phyloP scores from a whole-genome alignment of 1,284 basidiomycete species.

The Naganishia sp. region DNA sequence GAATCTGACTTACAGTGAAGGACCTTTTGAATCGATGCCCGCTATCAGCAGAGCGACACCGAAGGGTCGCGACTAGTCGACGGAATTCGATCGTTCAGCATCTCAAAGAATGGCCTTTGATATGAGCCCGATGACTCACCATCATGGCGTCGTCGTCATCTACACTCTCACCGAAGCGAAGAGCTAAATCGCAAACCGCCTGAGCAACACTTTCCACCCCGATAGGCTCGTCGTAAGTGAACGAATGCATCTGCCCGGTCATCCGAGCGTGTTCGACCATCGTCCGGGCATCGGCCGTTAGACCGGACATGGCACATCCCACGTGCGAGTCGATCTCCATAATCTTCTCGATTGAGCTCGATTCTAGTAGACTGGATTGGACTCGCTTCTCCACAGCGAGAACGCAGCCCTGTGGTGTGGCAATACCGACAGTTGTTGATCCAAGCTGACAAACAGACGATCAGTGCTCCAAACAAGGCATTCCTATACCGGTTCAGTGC shows the following conservation, averaged over 20 bases:
- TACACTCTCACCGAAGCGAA: conserved; percentile 98
- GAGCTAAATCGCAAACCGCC: conserved; percentile 94
- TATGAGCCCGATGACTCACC: conserved; percentile 53
- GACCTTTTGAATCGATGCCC: conserved; percentile 92
- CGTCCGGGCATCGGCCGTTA: conserved; percentile 96
- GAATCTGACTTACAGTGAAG: conserved; percentile 71
- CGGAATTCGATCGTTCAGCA: background rate
- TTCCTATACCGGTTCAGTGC: conserved; percentile 31
- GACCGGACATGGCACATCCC: conserved; percentile 96
- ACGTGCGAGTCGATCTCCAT: conserved; percentile 99
- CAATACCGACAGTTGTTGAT: conserved; percentile 93
- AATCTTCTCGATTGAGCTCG: conserved; percentile 97
- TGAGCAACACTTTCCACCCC: conserved; percentile 97
- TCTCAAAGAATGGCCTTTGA: background rate
- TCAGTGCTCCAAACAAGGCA: conserved; percentile 28
- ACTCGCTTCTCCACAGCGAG: conserved; percentile 98
- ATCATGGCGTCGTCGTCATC: conserved; percentile 99
- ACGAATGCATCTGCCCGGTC: conserved; percentile 91
- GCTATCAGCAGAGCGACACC: conserved; percentile 97
- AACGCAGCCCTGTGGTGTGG: conserved; percentile 82
- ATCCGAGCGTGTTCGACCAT: conserved; percentile 99
- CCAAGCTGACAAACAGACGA: conserved; percentile 68
- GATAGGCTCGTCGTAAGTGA: conserved; percentile 96
- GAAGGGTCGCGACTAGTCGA: conserved; percentile 84
- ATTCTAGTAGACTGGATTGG: conserved; percentile 92